Conservation (phyloP, 2,329 filamentous ascomycete species). For the Fonsecaea pedrosoi region DNA sequence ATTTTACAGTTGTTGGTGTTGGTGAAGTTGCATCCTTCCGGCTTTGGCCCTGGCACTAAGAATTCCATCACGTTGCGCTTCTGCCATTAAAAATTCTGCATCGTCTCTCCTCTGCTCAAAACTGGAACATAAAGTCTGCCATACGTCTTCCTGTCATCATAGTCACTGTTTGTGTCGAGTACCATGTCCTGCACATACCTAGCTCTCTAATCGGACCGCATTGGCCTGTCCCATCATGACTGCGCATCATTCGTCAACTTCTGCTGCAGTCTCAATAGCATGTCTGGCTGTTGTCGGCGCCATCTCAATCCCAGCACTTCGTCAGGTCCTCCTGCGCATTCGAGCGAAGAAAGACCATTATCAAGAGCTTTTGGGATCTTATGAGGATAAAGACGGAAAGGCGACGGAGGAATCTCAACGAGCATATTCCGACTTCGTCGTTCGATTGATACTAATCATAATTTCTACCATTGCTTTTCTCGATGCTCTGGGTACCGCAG, state of each 20-base stretch:
- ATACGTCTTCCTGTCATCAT: background rate
- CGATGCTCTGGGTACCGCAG: conserved; percentile 63
- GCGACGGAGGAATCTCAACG: conserved; percentile 69
- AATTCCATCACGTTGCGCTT: background rate
- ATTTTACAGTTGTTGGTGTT: background rate
- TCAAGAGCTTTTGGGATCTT: conserved; percentile 52
- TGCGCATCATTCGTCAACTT: conserved; percentile 25
- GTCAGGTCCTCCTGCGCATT: conserved; percentile 21
- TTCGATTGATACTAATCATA: conserved; percentile 63
- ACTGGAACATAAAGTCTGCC: background rate
- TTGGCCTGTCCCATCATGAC: conserved; percentile 13
- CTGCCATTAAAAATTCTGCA: background rate
- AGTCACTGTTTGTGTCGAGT: background rate
- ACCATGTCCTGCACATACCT: background rate
- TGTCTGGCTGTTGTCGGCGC: conserved; percentile 29
- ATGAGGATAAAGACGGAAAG: conserved; percentile 73
- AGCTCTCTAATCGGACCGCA: conserved; percentile 1
- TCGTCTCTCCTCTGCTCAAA: background rate
- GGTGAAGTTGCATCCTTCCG: background rate
- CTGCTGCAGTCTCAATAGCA: conserved; percentile 33
- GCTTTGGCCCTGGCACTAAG: background rate
- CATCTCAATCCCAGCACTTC: conserved; percentile 29
- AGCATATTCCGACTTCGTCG: conserved; percentile 66
- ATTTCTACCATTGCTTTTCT: conserved; percentile 62
- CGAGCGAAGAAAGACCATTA: conserved; percentile 30